phyloP scores from a whole-genome alignment of 169 alveolate species.

The Nephromyces sp. region DNA sequence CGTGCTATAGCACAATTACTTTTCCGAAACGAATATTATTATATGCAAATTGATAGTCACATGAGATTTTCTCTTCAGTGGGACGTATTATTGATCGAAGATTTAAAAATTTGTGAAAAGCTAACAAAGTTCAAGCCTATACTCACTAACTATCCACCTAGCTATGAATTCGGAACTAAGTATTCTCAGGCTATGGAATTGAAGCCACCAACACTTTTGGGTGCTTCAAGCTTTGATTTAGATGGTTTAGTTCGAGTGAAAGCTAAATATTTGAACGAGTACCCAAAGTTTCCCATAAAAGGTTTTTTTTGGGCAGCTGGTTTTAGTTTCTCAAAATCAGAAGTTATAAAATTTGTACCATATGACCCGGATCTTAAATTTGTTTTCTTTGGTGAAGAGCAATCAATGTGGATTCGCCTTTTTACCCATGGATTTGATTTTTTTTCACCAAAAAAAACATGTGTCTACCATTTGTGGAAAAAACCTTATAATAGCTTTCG shows the following conservation, averaged over 20 bases:
- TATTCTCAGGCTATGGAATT: not conserved
- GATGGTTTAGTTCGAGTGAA: not conserved
- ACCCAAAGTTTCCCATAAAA: not conserved
- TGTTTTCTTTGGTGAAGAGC: slow-evolving; percentile 17
- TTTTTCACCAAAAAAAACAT: not conserved
- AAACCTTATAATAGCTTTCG: no score
- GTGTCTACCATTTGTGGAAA: slow-evolving; percentile 13
- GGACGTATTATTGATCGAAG: slow-evolving; percentile 1
- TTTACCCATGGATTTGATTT: slow-evolving; percentile 7
- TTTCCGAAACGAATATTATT: not conserved
- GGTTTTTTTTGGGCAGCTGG: slow-evolving; percentile 19
- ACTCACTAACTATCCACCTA: slow-evolving; percentile 12
- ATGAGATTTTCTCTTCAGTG: slow-evolving; percentile 16
- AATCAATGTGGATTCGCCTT: slow-evolving; percentile 9
- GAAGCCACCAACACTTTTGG: not conserved
- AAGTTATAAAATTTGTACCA: not conserved
- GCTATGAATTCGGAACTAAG: not conserved
- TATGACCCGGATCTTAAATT: slow-evolving; percentile 4
- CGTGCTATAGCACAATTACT: not conserved
- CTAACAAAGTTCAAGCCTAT: not conserved
- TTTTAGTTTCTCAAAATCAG: slow-evolving; percentile 1
- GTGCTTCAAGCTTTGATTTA: slow-evolving; percentile 4
- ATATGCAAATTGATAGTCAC: slow-evolving; percentile 12
- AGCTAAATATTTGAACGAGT: not conserved
- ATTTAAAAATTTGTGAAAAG: not conserved